These are phyloP conservation scores for Penicillium sp. DNA, from an alignment of 2,329 filamentous ascomycete genomes.

Conservation along the genomic window DNA sequence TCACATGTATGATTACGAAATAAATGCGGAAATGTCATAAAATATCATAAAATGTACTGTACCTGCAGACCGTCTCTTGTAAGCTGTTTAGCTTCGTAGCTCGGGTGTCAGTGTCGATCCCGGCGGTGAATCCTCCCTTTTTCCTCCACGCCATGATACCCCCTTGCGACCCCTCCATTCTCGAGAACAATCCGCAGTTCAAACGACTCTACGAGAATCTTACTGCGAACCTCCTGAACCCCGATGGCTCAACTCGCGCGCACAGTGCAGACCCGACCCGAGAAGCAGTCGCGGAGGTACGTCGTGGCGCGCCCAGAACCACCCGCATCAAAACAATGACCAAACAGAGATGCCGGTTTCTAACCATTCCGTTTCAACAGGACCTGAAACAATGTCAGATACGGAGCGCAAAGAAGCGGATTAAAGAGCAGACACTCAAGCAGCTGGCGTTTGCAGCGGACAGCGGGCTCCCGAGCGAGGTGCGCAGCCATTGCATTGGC, in stretches of 20 bases:
- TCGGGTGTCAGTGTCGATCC: neutral
- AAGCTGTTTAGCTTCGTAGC: neutral
- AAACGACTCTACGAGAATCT: constrained; percentile 42
- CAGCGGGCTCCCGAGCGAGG: constrained; percentile 35
- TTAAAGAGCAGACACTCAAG: constrained; percentile 32
- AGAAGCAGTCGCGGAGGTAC: constrained; percentile 33
- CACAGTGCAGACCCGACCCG: constrained; percentile 31
- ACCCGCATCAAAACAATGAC: neutral
- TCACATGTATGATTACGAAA: constrained; percentile 41
- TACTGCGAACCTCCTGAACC: constrained; percentile 37
- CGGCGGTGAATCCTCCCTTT: constrained; percentile 21
- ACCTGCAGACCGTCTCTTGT: constrained; percentile 12
- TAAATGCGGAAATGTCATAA: constrained; percentile 37
- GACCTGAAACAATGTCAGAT: constrained; percentile 36
- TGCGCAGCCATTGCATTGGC: constrained; percentile 14
- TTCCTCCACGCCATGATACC: constrained; percentile 40
- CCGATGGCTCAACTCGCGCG: constrained; percentile 41
- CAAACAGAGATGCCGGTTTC: neutral
- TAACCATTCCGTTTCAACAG: constrained; percentile 17
- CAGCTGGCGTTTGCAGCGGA: constrained; percentile 34
- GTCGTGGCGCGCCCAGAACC: constrained; percentile 11
- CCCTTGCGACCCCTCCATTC: constrained; percentile 39
- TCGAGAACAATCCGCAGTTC: constrained; percentile 44
- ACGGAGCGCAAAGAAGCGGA: constrained; percentile 32
- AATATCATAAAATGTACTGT: constrained; percentile 29